phyloP scores from a whole-genome alignment of 257 asterid genomes.

The Coffea eugenioides region DNA sequence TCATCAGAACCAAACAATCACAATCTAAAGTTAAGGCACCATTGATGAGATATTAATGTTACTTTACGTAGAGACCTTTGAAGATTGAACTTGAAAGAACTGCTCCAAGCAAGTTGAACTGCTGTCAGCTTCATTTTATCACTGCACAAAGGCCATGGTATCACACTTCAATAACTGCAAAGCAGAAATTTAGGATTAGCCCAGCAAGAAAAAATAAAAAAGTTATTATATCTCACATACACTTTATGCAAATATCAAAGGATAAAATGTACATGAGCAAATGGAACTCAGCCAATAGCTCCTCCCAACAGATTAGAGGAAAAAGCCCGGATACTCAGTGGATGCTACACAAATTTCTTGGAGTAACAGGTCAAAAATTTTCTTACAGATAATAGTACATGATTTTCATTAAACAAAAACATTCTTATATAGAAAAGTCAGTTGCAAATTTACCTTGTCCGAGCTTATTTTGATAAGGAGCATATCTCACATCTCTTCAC shows the following conservation, averaged over 20 bases:
- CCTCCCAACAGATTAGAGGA: background rate
- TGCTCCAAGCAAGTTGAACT: background rate
- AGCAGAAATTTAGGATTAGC: background rate
- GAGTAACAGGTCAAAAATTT: background rate
- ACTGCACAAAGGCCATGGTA: background rate
- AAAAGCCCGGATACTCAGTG: background rate
- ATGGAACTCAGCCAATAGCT: background rate
- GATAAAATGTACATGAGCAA: background rate
- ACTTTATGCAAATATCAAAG: background rate
- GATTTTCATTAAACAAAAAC: background rate
- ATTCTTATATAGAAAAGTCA: background rate
- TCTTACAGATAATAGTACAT: background rate
- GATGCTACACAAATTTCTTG: background rate
- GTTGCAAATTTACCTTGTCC: background rate
- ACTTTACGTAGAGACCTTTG: background rate
- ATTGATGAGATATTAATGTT: background rate
- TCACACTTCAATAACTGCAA: conserved; percentile 1
- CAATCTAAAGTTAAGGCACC: background rate
- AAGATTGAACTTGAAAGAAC: background rate
- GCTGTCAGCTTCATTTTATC: background rate
- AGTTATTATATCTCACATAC: too few species aligned
- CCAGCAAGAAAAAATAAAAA: background rate
- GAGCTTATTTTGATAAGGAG: background rate
- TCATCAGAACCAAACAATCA: conserved; percentile 3
- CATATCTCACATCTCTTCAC: background rate